Evolutionary conservation across 225 moss, liverwort and hornwort species (phyloP).

Genomic region (Pseudoscleropodium purum): DNA sequence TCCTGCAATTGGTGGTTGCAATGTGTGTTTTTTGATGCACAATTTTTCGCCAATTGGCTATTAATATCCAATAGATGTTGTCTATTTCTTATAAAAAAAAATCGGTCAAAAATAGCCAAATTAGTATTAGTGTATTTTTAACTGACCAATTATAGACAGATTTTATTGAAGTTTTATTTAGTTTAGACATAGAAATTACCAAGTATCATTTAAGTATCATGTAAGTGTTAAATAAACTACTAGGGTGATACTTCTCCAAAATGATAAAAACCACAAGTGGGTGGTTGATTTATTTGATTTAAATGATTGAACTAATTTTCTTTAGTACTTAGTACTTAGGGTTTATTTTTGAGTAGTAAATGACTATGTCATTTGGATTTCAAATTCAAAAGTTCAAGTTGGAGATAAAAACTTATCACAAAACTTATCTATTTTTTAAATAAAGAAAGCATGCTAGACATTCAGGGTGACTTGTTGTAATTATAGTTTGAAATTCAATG

Average conservation of each 20-base stretch:
- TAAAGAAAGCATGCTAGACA: background rate
- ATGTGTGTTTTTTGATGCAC: accelerated
- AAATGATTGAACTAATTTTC: background rate
- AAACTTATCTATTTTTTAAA: background rate
- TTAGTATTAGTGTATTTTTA: background rate
- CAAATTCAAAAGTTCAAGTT: background rate
- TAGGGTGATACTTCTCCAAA: background rate
- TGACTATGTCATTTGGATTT: background rate
- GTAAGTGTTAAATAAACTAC: background rate
- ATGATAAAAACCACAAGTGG: background rate
- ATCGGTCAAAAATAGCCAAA: accelerated
- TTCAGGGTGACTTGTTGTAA: background rate
- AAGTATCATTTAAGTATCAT: background rate
- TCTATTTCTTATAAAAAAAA: background rate
- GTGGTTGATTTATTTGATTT: too few relatives aligned
- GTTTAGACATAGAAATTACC: background rate
- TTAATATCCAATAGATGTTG: background rate
- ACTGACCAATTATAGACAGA: too few relatives aligned
- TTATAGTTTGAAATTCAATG: background rate
- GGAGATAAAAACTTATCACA: background rate
- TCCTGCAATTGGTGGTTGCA: background rate
- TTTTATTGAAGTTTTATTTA: background rate
- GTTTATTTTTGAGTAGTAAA: background rate
- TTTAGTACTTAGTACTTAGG: background rate
- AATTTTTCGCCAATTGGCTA: background rate